Evolutionary conservation across 2,329 filamentous ascomycete genomes (phyloP).

Genomic region (Herpotrichia juniperi): DNA sequence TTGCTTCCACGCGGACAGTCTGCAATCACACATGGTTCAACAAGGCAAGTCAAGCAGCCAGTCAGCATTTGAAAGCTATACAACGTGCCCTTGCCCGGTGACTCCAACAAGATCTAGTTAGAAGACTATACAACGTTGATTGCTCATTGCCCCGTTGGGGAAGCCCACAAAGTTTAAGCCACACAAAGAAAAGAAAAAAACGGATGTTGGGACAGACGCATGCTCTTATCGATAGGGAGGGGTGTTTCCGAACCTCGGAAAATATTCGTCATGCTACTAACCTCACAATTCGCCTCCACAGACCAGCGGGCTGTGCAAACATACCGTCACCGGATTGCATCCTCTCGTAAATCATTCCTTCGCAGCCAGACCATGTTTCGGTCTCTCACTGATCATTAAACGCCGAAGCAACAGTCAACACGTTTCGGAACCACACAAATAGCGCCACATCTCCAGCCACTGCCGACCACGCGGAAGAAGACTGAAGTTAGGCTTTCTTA

Average conservation of each 20-base stretch:
- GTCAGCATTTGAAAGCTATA: background rate
- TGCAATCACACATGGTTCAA: background rate
- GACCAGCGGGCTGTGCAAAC: background rate
- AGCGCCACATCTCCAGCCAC: conserved; percentile 6
- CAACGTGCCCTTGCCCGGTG: background rate
- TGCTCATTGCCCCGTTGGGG: too few relatives aligned
- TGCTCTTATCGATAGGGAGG: background rate
- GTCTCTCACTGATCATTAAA: background rate
- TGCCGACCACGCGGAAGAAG: conserved; percentile 1
- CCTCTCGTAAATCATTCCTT: background rate
- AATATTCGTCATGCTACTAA: background rate
- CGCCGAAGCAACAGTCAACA: background rate
- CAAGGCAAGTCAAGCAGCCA: background rate
- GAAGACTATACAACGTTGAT: background rate
- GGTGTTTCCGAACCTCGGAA: background rate
- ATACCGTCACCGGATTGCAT: background rate
- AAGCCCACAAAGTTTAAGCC: too few relatives aligned
- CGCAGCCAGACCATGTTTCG: background rate
- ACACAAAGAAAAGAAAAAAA: background rate
- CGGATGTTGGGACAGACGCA: background rate
- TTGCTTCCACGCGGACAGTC: background rate
- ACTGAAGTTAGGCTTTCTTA: conserved; percentile 11
- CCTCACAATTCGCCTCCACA: background rate
- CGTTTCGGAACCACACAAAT: background rate
- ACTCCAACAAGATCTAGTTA: background rate